Evolutionary conservation across 345 rosid species (phyloP).

Genomic region (Gossypium mustelinum): DNA sequence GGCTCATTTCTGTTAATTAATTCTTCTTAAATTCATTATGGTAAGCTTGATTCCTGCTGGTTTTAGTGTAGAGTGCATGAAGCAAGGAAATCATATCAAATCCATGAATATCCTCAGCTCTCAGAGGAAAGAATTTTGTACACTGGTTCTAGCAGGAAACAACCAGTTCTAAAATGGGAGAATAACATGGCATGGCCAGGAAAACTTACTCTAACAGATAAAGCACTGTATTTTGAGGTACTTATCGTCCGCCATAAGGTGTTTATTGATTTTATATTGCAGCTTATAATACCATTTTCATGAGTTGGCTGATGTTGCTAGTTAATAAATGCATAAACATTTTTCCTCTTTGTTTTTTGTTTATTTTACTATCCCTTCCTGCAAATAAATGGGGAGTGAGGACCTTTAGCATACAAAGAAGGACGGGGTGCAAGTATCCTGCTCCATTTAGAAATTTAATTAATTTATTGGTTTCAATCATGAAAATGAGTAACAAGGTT

Average conservation of each 20-base stretch:
- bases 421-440: not conserved
- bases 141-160: slow-evolving; percentile 74
- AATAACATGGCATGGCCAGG: slow-evolving; percentile 96
- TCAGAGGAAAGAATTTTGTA: slow-evolving; percentile 70
- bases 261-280: slow-evolving; percentile 13
- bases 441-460: not conserved
- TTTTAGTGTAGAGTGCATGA: slow-evolving; percentile 77
- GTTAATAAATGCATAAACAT: not conserved
- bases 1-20: not conserved
- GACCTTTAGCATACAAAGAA: not conserved
- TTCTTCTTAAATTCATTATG: slow-evolving; percentile 3
- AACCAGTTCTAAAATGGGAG: slow-evolving; percentile 92
- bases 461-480: not conserved
- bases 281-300: not conserved
- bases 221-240: slow-evolving; percentile 93
- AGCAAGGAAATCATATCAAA: slow-evolving; percentile 64
- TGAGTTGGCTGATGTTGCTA: not conserved
- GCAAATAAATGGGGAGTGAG: not conserved
- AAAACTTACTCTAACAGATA: slow-evolving; percentile 75
- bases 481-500: not conserved
- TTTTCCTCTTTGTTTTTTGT: not conserved
- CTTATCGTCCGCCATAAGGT: slow-evolving; percentile 9
- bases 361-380: not conserved
- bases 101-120: slow-evolving; percentile 41
- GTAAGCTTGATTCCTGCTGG: slow-evolving; percentile 33